Conservation (phyloP, 495 filamentous ascomycete genomes). For the Podospora appendiculata region DNA sequence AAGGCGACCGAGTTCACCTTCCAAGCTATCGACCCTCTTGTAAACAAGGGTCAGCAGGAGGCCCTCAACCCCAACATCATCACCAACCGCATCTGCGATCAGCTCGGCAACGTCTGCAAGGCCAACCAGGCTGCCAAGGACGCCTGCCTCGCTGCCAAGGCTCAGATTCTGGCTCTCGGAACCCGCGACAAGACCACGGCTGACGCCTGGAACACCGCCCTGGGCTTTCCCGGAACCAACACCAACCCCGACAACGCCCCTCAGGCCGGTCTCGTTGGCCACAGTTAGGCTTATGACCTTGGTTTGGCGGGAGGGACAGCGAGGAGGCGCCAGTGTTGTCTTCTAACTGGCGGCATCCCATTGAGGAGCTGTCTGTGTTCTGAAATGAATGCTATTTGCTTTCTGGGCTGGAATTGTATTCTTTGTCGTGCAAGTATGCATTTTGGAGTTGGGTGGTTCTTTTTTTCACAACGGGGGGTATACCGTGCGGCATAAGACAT, state of each 20-base stretch:
- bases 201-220: constrained; percentile 32
- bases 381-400: neutral
- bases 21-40: constrained; percentile 40
- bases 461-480: neutral
- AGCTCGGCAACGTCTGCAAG: constrained; percentile 49
- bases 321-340: neutral
- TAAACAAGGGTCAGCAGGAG: constrained; percentile 42
- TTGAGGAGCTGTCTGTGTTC: neutral
- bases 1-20: constrained; percentile 44
- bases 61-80: constrained; percentile 57
- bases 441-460: neutral
- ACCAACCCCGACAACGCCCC: neutral
- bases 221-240: constrained; percentile 35
- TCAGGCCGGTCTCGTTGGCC: too few relatives aligned
- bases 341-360: neutral
- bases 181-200: constrained; percentile 34
- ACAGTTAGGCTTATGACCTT: too few relatives aligned
- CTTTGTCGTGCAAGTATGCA: neutral
- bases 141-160: constrained; percentile 36
- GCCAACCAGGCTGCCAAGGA: constrained; percentile 47
- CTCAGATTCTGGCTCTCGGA: constrained; percentile 28
- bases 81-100: constrained; percentile 58
- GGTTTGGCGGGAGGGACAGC: neutral
- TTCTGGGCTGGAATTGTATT: neutral
- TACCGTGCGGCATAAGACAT: too few relatives aligned